Base-by-base conservation (phyloP, 345 rosid species). In the Cardamine resedifolia region DNA sequence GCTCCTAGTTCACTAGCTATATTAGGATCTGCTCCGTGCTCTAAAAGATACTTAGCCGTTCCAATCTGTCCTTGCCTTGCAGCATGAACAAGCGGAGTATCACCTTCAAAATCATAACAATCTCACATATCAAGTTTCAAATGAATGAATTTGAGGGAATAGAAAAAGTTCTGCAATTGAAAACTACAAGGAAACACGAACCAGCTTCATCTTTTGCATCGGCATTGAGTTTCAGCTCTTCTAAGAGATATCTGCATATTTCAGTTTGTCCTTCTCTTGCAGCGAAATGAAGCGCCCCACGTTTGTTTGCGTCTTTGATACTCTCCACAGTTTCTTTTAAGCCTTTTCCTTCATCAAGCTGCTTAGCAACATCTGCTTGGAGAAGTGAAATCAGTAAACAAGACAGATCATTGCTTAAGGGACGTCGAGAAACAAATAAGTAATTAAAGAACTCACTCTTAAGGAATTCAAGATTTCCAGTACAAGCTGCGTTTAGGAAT, bases 201-300 rank as follows among this genome's bases (percentile, higher is more conserved):
- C 98, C 96, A 76, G 92, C 91, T 73, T 89, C 98, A 63, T 91
- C 98, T 82, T 78, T 86, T 12, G 84, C 75, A 71, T 89, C 75
- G 1, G 80, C 85, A 55, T 88, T 77, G 16, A 89, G 91, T 82
- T 87, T 85, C 72, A 89, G 81, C 26, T 91, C 97, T 80, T 91
- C 97, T 57, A 91, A 50, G 79, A 89, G 86, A 83, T 84, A 89
- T 71, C 81, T 88, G 78, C 97, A 91, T 38, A 94, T 83, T 48
- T 89, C 95, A 30, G 83, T 88, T 78, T 85, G 78, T 6, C 96
- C 98, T 81, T 91, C 97, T 71, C 96, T 86, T 5, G 97, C 96
- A 2, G 96, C 96, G 81, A 94, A 94, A 79, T 94, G 98, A 70
- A 91, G 84, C 3, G 97, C 97, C 16, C 97, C 98, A 47, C 97